Percentiles rank a stretch among this genome's conserved stretches.
Evolutionary conservation across 495 filamentous ascomycete species (phyloP).

Genomic region (Hypoxylon intermedium): DNA sequence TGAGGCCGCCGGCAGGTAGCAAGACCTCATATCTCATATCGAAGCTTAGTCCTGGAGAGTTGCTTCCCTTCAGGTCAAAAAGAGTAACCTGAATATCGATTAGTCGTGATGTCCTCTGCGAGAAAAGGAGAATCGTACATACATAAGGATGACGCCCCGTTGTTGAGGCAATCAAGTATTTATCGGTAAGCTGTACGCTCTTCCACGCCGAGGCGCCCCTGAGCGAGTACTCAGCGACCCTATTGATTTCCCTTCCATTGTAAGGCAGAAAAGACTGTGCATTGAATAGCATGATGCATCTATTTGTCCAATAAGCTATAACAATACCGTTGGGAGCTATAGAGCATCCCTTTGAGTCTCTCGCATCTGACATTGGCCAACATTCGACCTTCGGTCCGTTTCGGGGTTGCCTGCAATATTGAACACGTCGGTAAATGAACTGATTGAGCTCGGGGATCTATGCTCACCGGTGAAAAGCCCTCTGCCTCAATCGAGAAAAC

Average conservation of each 20-base stretch:
- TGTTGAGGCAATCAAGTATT: constrained; percentile 34
- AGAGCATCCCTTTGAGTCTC: constrained; percentile 38
- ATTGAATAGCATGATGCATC: constrained; percentile 41
- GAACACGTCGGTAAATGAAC: not conserved
- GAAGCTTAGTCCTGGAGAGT: constrained; percentile 12
- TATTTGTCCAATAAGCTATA: constrained; percentile 46
- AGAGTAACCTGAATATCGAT: constrained; percentile 23
- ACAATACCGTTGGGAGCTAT: constrained; percentile 38
- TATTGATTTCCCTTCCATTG: not conserved
- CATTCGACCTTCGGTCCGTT: not conserved
- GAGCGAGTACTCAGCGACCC: constrained; percentile 4
- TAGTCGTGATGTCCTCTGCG: not conserved
- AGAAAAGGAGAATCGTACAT: not conserved
- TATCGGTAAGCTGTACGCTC: constrained; percentile 25
- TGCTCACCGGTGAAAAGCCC: not conserved
- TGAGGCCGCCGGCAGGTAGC: not conserved
- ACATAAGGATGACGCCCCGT: constrained; percentile 26
- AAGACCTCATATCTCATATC: constrained; percentile 18
- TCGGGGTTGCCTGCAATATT: not conserved
- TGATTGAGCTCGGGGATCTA: not conserved
- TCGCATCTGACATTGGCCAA: constrained; percentile 19
- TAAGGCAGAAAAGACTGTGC: constrained; percentile 27
- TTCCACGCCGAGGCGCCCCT: constrained; percentile 19
- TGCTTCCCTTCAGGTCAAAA: constrained; percentile 24
- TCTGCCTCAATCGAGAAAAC: not conserved